Evolutionary conservation across 2,329 filamentous ascomycete species (phyloP).

Genomic region (Calonectria pauciramosa): DNA sequence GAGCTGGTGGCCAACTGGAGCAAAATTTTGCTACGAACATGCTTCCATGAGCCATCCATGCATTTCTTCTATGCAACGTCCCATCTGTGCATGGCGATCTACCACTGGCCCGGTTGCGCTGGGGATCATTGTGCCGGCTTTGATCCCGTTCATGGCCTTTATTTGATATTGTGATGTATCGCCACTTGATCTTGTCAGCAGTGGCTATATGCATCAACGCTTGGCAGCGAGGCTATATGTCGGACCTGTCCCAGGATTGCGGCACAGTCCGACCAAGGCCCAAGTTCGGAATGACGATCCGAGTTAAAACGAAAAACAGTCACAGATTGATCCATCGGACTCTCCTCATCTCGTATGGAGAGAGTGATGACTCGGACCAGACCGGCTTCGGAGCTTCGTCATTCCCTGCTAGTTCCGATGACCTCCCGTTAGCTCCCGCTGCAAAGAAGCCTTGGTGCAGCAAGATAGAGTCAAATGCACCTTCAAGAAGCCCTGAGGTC

Average conservation of each 20-base stretch:
- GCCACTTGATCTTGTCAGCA: not conserved
- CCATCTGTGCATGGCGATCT: not conserved
- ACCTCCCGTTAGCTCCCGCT: not conserved
- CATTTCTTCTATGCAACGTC: constrained; percentile 16
- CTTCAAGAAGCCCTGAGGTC: not conserved
- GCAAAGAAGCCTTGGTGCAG: not conserved
- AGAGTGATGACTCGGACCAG: constrained; percentile 1
- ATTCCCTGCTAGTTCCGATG: constrained; percentile 7
- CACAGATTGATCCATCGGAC: not conserved
- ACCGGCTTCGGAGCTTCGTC: constrained; percentile 2
- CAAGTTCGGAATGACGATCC: not conserved
- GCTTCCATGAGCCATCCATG: constrained; percentile 21
- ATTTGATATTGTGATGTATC: not conserved
- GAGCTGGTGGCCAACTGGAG: not conserved
- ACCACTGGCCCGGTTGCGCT: not conserved
- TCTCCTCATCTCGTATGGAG: not conserved
- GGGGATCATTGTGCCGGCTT: not conserved
- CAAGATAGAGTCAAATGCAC: not conserved
- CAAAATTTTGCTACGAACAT: not conserved
- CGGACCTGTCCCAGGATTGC: not conserved
- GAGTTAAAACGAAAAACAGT: not conserved
- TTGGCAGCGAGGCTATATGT: not conserved
- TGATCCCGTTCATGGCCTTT: not conserved
- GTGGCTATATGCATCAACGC: not conserved
- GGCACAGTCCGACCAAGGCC: not conserved